Conservation (phyloP, 2,329 filamentous ascomycete species). For the Ophiostoma himal-ulmi region DNA sequence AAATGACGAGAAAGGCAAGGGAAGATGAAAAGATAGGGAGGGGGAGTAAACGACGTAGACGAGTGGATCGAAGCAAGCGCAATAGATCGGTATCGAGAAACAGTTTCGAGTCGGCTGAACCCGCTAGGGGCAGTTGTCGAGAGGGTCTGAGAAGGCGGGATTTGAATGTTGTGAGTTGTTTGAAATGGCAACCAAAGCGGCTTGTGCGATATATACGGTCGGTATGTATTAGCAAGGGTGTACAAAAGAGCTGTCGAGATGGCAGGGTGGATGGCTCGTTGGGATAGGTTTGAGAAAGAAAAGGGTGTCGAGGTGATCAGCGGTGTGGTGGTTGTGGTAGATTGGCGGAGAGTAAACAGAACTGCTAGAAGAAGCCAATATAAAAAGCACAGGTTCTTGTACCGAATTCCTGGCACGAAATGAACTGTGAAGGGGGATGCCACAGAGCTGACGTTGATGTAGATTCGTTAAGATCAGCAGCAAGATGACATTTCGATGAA, state of each 20-base stretch:
- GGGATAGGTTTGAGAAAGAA: not conserved
- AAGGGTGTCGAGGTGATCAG: constrained; percentile 6
- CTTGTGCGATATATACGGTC: not conserved
- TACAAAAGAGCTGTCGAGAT: not conserved
- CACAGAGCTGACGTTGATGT: not conserved
- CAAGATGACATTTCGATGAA: not conserved
- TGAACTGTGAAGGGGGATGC: not conserved
- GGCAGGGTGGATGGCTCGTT: not conserved
- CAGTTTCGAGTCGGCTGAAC: not conserved
- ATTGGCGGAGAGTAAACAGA: not conserved
- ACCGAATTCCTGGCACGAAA: not conserved
- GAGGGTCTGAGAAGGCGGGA: constrained; percentile 4
- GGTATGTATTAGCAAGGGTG: not conserved
- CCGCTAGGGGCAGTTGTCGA: not conserved
- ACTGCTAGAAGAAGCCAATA: not conserved
- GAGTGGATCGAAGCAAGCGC: not conserved
- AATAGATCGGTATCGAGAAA: not conserved
- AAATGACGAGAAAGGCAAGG: not conserved
- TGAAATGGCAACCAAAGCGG: not conserved
- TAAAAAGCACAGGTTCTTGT: not conserved
- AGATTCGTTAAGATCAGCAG: not conserved
- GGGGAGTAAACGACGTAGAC: not conserved
- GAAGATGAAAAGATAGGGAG: not conserved
- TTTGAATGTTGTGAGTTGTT: not conserved
- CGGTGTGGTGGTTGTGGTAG: not conserved